Evolutionary conservation across 2,329 filamentous ascomycete species (phyloP).

Genomic region (Nemania diffusa): DNA sequence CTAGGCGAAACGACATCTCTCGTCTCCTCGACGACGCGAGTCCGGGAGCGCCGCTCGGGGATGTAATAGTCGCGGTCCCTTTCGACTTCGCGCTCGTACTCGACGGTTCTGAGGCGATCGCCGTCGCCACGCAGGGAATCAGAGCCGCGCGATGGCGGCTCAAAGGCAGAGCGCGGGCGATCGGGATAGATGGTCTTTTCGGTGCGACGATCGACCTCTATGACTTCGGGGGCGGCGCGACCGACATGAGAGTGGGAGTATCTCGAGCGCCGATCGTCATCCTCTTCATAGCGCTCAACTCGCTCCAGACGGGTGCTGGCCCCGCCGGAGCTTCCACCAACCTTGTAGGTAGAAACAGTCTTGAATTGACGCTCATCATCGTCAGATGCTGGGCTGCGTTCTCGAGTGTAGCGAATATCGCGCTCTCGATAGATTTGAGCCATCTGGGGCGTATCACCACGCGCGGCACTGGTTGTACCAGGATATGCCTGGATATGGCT

Average conservation of each 20-base stretch:
- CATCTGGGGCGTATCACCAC: slow-evolving; percentile 28
- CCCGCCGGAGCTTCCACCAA: slow-evolving; percentile 43
- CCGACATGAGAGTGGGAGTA: slow-evolving; percentile 44
- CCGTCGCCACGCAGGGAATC: slow-evolving; percentile 52
- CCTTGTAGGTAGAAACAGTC: slow-evolving; percentile 48
- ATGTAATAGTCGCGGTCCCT: slow-evolving; percentile 41
- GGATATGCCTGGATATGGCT: not conserved
- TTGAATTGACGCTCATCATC: slow-evolving; percentile 47
- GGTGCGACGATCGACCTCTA: slow-evolving; percentile 52
- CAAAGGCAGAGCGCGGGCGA: slow-evolving; percentile 63
- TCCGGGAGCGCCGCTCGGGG: slow-evolving; percentile 44
- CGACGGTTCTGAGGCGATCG: slow-evolving; percentile 43
- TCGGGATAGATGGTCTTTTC: slow-evolving; percentile 58
- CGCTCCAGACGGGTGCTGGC: slow-evolving; percentile 41
- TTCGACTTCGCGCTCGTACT: slow-evolving; percentile 49
- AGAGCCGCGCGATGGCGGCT: slow-evolving; percentile 47
- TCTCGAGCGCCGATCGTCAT: slow-evolving; percentile 44
- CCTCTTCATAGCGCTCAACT: slow-evolving; percentile 45
- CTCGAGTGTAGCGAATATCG: slow-evolving; percentile 48
- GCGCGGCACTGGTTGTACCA: not conserved
- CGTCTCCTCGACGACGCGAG: slow-evolving; percentile 56
- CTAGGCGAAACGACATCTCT: slow-evolving; percentile 47
- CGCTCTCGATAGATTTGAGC: slow-evolving; percentile 47
- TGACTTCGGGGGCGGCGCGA: slow-evolving; percentile 37
- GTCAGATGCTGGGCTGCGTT: slow-evolving; percentile 44